These are phyloP conservation scores for Ogataea pignaliae DNA, from an alignment of 805 yeast species.

Conservation along the genomic window DNA sequence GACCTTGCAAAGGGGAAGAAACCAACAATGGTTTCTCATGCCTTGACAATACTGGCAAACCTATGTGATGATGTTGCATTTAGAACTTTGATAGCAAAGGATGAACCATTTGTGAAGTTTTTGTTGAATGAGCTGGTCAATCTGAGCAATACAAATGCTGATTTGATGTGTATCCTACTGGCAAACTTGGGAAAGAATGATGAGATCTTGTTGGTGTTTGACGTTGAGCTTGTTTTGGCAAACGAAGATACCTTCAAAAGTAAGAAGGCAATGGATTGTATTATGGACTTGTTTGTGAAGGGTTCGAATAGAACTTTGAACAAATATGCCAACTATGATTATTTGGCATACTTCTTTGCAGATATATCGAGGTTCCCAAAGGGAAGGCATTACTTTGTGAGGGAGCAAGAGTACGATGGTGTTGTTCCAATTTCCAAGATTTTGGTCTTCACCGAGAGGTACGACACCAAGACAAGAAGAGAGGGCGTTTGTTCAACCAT, in stretches of 20 bases:
- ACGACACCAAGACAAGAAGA: constrained; percentile 73
- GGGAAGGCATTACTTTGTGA: constrained; percentile 76
- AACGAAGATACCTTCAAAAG: constrained; percentile 52
- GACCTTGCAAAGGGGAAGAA: constrained; percentile 50
- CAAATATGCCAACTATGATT: constrained; percentile 72
- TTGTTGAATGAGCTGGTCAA: constrained; percentile 48
- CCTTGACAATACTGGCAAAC: constrained; percentile 78
- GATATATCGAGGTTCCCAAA: constrained; percentile 73
- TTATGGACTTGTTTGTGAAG: constrained; percentile 85
- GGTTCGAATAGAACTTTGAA: constrained; percentile 72
- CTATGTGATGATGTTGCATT: constrained; percentile 67
- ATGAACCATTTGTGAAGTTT: constrained; percentile 48
- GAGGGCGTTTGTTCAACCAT: constrained; percentile 92
- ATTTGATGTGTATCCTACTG: constrained; percentile 75
- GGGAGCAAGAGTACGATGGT: constrained; percentile 65
- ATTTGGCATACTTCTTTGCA: constrained; percentile 82
- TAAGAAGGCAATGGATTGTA: constrained; percentile 61
- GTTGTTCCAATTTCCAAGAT: constrained; percentile 80
- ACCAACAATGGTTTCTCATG: constrained; percentile 52
- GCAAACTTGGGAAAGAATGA: constrained; percentile 84
- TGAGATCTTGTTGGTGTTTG: constrained; percentile 49
- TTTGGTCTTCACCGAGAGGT: constrained; percentile 76
- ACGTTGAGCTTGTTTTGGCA: constrained; percentile 29
- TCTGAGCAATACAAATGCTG: constrained; percentile 63
- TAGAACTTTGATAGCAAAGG: constrained; percentile 62